These are phyloP conservation scores for Trematosphaeria pertusa DNA, from an alignment of 2,329 filamentous ascomycete genomes.

Conservation along the genomic window DNA sequence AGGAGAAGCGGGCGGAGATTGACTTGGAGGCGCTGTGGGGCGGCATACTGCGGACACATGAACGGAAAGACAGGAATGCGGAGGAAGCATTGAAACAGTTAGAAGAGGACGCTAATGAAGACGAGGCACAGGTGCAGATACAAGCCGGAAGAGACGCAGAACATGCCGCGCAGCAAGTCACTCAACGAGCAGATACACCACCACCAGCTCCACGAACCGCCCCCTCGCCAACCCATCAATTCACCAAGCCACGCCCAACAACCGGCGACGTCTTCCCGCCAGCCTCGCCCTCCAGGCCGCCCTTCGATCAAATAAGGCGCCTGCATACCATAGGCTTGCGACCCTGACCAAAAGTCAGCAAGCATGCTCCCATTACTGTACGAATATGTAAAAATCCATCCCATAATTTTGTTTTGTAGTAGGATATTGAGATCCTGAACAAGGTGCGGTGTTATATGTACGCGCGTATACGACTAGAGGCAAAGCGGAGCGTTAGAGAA, in stretches of 20 bases:
- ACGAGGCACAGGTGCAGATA: conserved; percentile 1
- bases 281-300: conserved; percentile 14
- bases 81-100: conserved; percentile 35
- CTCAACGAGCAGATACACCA: background rate
- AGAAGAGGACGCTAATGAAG: conserved; percentile 9
- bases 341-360: background rate
- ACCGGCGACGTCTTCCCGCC: conserved; percentile 38
- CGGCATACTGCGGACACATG: conserved; percentile 52
- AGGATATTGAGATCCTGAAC: no score
- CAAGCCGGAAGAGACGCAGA: no score
- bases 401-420: no score
- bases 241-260: conserved; percentile 25
- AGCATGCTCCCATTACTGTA: conserved; percentile 4
- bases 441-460: no score
- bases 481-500: background rate
- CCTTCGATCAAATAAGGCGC: conserved; percentile 28
- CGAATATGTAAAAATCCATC: background rate
- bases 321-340: conserved; percentile 37
- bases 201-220: background rate
- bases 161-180: background rate
- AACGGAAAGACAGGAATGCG: conserved; percentile 45
- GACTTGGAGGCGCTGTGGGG: conserved; percentile 72
- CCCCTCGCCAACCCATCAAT: conserved; percentile 21
- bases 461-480: background rate
- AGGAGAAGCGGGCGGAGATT: conserved; percentile 71